These are phyloP conservation scores for Citrullus mucosospermus DNA, from an alignment of 306 rosid species.

Conservation along the genomic window DNA sequence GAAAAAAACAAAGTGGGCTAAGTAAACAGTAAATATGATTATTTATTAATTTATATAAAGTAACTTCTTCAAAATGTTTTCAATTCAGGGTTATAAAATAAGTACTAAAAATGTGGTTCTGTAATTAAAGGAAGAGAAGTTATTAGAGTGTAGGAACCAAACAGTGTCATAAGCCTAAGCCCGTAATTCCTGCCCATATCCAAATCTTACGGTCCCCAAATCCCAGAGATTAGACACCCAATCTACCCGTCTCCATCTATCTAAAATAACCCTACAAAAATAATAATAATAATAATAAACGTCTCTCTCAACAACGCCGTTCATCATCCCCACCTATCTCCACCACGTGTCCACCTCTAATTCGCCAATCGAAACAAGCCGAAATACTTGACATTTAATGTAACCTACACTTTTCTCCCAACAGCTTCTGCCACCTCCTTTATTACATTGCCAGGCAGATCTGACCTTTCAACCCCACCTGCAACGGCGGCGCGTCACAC, in stretches of 20 bases:
- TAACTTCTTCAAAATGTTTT: no score
- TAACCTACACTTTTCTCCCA: slow-evolving; percentile 33
- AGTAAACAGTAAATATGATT: no score
- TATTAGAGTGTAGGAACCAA: not conserved
- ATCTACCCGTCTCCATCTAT: not conserved
- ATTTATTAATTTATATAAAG: no score
- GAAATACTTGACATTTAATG: slow-evolving; percentile 31
- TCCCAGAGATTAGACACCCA: slow-evolving; percentile 4
- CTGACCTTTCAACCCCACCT: not conserved
- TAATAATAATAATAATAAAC: not conserved
- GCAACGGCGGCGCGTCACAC: not conserved
- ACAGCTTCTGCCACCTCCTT: slow-evolving; percentile 41
- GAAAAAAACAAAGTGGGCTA: no score
- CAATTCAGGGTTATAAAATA: no score
- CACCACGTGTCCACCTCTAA: not conserved
- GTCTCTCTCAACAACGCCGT: slow-evolving; percentile 4
- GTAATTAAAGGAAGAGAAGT: not conserved
- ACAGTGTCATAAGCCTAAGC: not conserved
- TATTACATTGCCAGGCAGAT: slow-evolving; percentile 16
- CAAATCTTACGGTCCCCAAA: slow-evolving; percentile 5
- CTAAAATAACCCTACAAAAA: not conserved
- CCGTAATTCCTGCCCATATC: not conserved
- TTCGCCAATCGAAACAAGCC: not conserved
- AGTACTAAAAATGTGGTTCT: no score
- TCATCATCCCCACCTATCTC: not conserved